phyloP scores from a whole-genome alignment of 768 basidiomycete genomes.

The Boletus subparvulus region DNA sequence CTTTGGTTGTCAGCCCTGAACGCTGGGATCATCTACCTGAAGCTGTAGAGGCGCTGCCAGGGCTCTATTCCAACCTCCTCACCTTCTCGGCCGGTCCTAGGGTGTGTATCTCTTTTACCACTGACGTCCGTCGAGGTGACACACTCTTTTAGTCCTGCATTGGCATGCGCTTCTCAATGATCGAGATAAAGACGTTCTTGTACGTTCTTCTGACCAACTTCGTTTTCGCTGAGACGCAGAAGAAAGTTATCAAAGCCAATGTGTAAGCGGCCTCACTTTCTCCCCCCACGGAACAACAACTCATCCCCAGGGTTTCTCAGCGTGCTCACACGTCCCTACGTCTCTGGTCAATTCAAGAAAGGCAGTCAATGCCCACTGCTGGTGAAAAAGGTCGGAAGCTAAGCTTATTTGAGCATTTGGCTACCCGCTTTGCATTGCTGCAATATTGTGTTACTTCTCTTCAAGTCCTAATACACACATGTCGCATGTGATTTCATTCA shows the following conservation, averaged over 20 bases:
- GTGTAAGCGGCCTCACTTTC: constrained; percentile 44
- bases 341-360: constrained; percentile 50
- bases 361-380: constrained; percentile 65
- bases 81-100: constrained; percentile 82
- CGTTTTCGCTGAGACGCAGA: constrained; percentile 51
- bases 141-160: constrained; percentile 65
- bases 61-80: constrained; percentile 67
- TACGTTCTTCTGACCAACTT: constrained; percentile 71
- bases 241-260: constrained; percentile 56
- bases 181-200: constrained; percentile 79
- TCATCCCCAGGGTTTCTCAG: constrained; percentile 31
- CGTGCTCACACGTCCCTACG: constrained; percentile 64
- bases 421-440: neutral
- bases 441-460: no score
- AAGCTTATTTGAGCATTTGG: neutral
- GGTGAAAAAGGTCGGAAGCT: constrained; percentile 38
- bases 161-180: constrained; percentile 77
- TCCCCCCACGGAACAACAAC: neutral
- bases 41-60: constrained; percentile 62
- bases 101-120: constrained; percentile 41
- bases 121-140: neutral
- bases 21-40: constrained; percentile 80
- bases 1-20: constrained; percentile 55
- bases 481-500: neutral
- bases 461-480: neutral